These are phyloP conservation scores for Arthromyces matolae DNA, from an alignment of 768 basidiomycete species.

Conservation along the genomic window DNA sequence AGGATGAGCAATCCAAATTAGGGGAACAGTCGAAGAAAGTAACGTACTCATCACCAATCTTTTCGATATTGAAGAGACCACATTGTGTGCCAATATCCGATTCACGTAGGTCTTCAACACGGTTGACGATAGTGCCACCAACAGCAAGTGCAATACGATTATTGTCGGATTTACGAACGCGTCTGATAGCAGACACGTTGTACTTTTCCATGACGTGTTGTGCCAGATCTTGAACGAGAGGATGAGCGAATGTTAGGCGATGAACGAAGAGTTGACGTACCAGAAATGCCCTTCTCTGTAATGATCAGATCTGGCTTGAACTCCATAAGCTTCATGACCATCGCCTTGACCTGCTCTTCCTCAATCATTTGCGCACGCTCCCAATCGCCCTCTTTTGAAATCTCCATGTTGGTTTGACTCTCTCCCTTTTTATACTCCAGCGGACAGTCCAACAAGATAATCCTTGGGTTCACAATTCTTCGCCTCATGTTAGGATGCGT, in stretches of 20 bases:
- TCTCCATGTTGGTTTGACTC: slow-evolving; percentile 97
- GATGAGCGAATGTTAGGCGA: too few species aligned
- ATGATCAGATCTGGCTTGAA: slow-evolving; percentile 94
- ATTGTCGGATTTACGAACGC: slow-evolving; percentile 99
- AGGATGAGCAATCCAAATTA: not conserved
- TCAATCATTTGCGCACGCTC: slow-evolving; percentile 88
- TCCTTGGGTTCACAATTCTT: slow-evolving; percentile 83
- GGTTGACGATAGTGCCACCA: slow-evolving; percentile 95
- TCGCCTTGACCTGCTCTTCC: slow-evolving; percentile 91
- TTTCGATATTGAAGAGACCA: slow-evolving; percentile 95
- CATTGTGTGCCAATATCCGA: slow-evolving; percentile 89
- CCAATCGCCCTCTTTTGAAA: slow-evolving; percentile 93
- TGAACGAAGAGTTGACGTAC: slow-evolving; percentile 40
- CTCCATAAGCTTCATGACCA: slow-evolving; percentile 83
- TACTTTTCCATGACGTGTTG: slow-evolving; percentile 87
- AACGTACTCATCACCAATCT: slow-evolving; percentile 89
- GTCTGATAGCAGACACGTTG: slow-evolving; percentile 88
- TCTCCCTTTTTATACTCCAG: slow-evolving; percentile 99
- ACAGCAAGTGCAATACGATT: slow-evolving; percentile 96
- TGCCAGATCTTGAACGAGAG: slow-evolving; percentile 95
- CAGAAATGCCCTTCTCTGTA: slow-evolving; percentile 97
- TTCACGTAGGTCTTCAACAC: slow-evolving; percentile 91
- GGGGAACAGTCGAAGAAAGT: not conserved
- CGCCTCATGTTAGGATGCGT: slow-evolving; percentile 96
- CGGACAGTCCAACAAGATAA: slow-evolving; percentile 90